A percentile compares a stretch with the other conserved stretches of the same genome.
Evolutionary conservation across 176 grass and related monocot genomes (phyloP).

Genomic region (Thinopyrum elongatum): DNA sequence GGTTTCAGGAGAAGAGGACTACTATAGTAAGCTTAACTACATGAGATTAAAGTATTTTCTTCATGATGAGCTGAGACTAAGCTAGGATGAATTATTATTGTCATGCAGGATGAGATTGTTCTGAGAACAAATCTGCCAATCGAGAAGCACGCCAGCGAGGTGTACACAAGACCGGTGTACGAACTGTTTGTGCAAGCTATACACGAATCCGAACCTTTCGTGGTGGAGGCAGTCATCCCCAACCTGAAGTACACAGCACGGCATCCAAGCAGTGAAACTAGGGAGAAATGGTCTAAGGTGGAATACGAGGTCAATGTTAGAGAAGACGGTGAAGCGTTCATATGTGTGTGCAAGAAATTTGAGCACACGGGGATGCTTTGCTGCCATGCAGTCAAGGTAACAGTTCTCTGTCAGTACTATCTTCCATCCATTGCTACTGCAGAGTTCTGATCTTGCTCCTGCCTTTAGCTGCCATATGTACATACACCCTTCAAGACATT

Average conservation of each 20-base stretch:
- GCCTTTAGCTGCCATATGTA: neutral
- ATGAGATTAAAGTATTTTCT: too few species aligned
- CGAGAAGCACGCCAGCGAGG: too few species aligned
- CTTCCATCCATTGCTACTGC: neutral
- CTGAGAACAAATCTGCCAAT: too few species aligned
- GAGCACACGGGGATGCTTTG: neutral
- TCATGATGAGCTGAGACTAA: too few species aligned
- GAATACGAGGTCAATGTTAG: neutral
- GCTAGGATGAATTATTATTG: too few species aligned
- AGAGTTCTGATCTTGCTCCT: neutral
- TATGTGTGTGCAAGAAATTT: neutral
- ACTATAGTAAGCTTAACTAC: neutral
- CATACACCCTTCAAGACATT: neutral
- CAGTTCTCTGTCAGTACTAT: neutral
- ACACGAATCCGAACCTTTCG: too few species aligned
- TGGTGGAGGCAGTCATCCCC: too few species aligned
- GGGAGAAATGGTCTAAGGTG: neutral
- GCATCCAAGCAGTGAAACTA: neutral
- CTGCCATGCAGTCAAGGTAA: neutral
- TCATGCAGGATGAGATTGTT: too few species aligned
- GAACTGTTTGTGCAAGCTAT: too few species aligned
- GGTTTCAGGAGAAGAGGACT: neutral
- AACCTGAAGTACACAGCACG: too few species aligned
- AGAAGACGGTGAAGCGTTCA: neutral
- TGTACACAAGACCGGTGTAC: too few species aligned